Evolutionary conservation across 768 basidiomycete species (phyloP), one percentile per base, ranked within the genome.

Genomic region (Tylopilus sp.): DNA sequence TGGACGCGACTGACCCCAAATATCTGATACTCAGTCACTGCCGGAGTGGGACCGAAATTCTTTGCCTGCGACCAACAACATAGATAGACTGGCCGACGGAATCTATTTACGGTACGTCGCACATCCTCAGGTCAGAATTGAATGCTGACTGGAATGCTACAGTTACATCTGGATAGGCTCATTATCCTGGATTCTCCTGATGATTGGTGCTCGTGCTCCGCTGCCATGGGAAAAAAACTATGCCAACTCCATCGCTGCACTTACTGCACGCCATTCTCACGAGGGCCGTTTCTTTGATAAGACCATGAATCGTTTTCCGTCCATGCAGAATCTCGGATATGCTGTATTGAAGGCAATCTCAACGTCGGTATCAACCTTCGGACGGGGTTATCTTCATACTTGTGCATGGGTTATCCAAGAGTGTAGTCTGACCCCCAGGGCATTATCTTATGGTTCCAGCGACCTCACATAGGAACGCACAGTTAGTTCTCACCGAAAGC

Each of bases 21-120:
- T 47, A 38, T n/a, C n/a, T 47, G 23, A 47, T 35, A 11, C 45
- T 47, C 11, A 47, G 45, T 11, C 45, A 47, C 35, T 47, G 45
- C 25, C 38, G 45, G 45, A 35, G 45, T 38, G 45, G 45, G n/a
- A 23, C 45, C 15, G 23, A 38, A 18, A 38, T 38, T 21, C 35
- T 46, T 4, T 35, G 35, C 17, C 45, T 46, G 23, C 45, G 17
- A 25, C 2, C 23, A 10, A 25, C 18, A 46, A 46, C 22, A 22
- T 26, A 17, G n/a, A 36, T n/a, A 6, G 25, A 36, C 11, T 46
- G 11, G 25, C 23, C 4, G 35, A 36, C 45, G 33, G 25, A n/a
- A 36, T 46, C 23, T n/a, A 10, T 31, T 31, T 31, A 31, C 3
- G 30, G 30, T 31, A 31, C 9, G 30, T 31, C 9, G 30, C 12